phyloP scores from a whole-genome alignment of 257 asterid species.

The Jaltomata sinuosa region DNA sequence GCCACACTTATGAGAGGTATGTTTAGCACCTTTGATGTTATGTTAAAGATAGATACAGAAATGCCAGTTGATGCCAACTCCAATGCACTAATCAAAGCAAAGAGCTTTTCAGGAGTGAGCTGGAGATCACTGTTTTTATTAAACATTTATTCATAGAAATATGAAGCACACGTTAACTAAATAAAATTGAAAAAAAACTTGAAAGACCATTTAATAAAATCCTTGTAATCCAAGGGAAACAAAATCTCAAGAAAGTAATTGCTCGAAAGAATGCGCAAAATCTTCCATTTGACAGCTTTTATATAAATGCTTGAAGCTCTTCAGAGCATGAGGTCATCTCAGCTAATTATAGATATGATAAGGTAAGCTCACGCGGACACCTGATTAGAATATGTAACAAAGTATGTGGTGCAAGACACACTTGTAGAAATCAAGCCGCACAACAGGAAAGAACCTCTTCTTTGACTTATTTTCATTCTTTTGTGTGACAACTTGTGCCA shows the following conservation, averaged over 20 bases:
- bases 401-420: too few species aligned
- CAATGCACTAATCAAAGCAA: conserved; percentile 10
- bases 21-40: conserved; percentile 32
- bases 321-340: background rate
- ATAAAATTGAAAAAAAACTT: background rate
- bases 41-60: conserved; percentile 30
- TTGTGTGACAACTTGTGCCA: too few species aligned
- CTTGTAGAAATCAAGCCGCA: too few species aligned
- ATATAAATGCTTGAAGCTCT: background rate
- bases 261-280: background rate
- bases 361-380: background rate
- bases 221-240: background rate
- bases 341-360: background rate
- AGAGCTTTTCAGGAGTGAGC: background rate
- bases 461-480: too few species aligned
- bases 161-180: background rate
- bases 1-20: conserved; percentile 37
- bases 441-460: too few species aligned
- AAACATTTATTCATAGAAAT: background rate
- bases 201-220: background rate
- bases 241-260: too few species aligned
- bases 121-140: background rate
- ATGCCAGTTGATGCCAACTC: conserved; percentile 36
- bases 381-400: background rate
- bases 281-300: too few species aligned